Conservation (phyloP, 2,329 filamentous ascomycete species). For the Pseudocercospora ulei region DNA sequence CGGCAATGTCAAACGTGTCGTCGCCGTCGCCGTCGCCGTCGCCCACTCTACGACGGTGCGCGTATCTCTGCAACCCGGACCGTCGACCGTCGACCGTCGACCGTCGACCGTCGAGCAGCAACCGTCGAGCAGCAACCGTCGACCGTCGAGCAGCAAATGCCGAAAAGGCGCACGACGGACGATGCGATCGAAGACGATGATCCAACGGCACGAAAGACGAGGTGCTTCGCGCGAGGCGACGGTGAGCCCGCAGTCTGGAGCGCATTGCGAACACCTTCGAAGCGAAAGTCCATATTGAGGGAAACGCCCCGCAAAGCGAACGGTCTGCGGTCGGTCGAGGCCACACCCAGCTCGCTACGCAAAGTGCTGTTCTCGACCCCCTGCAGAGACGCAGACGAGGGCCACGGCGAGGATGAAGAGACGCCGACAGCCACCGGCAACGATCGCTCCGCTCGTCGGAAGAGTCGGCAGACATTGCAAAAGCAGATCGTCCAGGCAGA, state of each 20-base stretch:
- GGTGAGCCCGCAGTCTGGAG: slow-evolving; percentile 11
- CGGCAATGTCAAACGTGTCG: too few relatives aligned
- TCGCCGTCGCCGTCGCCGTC: slow-evolving; percentile 10
- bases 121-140: too few relatives aligned
- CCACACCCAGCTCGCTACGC: slow-evolving; percentile 39
- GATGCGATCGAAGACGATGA: slow-evolving; percentile 21
- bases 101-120: too few relatives aligned
- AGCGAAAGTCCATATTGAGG: slow-evolving; percentile 31
- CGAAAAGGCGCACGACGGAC: slow-evolving; percentile 22
- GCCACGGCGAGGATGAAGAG: slow-evolving; percentile 37
- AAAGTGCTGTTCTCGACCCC: slow-evolving; percentile 43
- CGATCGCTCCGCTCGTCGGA: slow-evolving; percentile 76
- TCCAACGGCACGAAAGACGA: slow-evolving; percentile 26
- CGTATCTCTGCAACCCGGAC: too few relatives aligned
- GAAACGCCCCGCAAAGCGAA: slow-evolving; percentile 27
- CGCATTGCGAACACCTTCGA: slow-evolving; percentile 25
- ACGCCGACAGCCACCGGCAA: slow-evolving; percentile 53
- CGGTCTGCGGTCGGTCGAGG: slow-evolving; percentile 22
- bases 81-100: too few relatives aligned
- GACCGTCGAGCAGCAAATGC: slow-evolving; percentile 23
- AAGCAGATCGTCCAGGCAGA: slow-evolving; percentile 57
- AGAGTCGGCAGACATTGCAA: slow-evolving; percentile 68
- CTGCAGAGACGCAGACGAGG: slow-evolving; percentile 34
- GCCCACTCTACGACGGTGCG: slow-evolving; percentile 8
- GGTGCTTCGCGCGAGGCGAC: slow-evolving; percentile 15